Evolutionary conservation across 192 early-diverging fungal species (phyloP).

Genomic region (Coemansia sp.): DNA sequence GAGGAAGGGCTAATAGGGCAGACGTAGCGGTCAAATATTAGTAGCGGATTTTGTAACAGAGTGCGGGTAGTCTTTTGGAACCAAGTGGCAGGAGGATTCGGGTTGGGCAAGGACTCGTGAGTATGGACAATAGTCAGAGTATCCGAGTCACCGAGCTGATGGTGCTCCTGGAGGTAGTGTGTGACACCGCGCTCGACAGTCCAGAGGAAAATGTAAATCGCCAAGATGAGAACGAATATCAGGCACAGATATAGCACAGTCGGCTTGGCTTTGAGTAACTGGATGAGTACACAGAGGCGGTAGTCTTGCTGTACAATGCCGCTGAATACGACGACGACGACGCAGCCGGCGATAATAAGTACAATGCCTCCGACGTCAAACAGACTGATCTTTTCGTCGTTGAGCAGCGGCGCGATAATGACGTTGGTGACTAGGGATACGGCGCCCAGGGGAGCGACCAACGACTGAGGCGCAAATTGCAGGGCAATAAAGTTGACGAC

Average conservation of each 20-base stretch:
- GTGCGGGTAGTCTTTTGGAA: not conserved
- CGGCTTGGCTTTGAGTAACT: conserved; percentile 60
- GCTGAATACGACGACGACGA: conserved; percentile 70
- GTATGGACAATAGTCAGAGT: not conserved
- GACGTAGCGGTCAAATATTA: conserved; percentile 17
- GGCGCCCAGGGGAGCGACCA: conserved; percentile 75
- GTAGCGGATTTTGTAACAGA: conserved; percentile 13
- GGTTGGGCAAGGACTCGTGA: not conserved
- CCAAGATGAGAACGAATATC: conserved; percentile 57
- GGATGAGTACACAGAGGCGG: conserved; percentile 69
- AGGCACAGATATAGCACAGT: conserved; percentile 68
- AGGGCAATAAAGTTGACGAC: conserved; percentile 70
- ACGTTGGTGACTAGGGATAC: conserved; percentile 80
- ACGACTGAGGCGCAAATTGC: conserved; percentile 79
- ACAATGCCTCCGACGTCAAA: conserved; percentile 71
- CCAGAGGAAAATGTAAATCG: conserved; percentile 62
- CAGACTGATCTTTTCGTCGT: conserved; percentile 66
- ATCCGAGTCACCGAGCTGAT: conserved; percentile 12
- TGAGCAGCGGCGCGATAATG: conserved; percentile 73
- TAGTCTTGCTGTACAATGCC: conserved; percentile 64
- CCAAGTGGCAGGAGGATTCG: not conserved
- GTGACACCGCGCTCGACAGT: conserved; percentile 55
- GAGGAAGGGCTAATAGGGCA: conserved; percentile 38
- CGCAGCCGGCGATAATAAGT: conserved; percentile 72
- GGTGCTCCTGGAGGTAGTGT: conserved; percentile 15